Evolutionary conservation across 768 basidiomycete genomes (phyloP).

Genomic region (Lentinula lateritia): DNA sequence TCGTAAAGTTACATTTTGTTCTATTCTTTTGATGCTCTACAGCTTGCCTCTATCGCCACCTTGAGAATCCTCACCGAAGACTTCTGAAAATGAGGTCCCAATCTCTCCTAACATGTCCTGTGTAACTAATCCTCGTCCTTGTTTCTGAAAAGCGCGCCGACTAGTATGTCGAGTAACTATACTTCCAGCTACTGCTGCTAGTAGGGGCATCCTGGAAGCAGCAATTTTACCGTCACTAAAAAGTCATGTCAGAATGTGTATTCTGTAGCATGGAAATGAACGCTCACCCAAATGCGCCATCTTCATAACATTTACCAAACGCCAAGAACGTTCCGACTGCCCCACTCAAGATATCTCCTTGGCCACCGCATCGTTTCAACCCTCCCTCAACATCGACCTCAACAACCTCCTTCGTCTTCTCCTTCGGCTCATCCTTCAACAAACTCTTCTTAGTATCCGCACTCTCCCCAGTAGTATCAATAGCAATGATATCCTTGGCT

Average conservation of each 20-base stretch:
- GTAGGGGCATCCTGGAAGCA: slow-evolving; percentile 65
- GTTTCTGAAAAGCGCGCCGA: slow-evolving; percentile 64
- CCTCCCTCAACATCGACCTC: slow-evolving; percentile 73
- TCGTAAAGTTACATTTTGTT: no score
- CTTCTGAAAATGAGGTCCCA: slow-evolving; percentile 64
- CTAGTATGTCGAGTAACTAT: slow-evolving; percentile 87
- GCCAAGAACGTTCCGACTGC: slow-evolving; percentile 85
- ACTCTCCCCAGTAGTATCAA: slow-evolving; percentile 57
- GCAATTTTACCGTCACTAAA: slow-evolving; percentile 49
- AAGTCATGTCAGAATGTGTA: background rate
- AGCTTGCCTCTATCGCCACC: slow-evolving; percentile 32
- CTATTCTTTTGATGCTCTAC: slow-evolving; percentile 13
- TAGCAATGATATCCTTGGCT: slow-evolving; percentile 72
- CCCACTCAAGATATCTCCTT: slow-evolving; percentile 92
- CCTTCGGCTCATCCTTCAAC: slow-evolving; percentile 36
- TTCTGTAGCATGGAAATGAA: background rate
- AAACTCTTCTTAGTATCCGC: slow-evolving; percentile 40
- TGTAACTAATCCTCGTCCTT: slow-evolving; percentile 79
- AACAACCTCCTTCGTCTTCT: slow-evolving; percentile 54
- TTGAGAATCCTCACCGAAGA: slow-evolving; percentile 54
- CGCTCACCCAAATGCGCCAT: slow-evolving; percentile 72
- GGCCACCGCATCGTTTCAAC: slow-evolving; percentile 89
- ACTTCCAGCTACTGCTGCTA: slow-evolving; percentile 83
- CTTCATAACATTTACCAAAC: slow-evolving; percentile 93
- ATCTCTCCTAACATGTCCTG: slow-evolving; percentile 68